Evolutionary conservation across 768 basidiomycete species (phyloP).

Genomic region (Hericium rajendrae): DNA sequence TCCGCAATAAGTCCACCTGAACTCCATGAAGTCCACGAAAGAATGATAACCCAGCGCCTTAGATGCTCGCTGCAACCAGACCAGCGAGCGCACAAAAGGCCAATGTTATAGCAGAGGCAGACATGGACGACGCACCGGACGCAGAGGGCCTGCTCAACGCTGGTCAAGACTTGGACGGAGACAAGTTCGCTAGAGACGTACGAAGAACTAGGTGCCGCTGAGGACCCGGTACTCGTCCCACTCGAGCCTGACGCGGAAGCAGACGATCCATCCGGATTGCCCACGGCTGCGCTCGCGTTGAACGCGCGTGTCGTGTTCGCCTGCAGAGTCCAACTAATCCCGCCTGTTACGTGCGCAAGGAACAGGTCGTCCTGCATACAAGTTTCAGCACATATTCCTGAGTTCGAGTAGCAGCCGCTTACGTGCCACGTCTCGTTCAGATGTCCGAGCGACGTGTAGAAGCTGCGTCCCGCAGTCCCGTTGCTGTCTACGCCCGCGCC

Average conservation of each 20-base stretch:
- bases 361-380: constrained; percentile 50
- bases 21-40: too few species aligned
- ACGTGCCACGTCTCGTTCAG: constrained; percentile 72
- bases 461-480: constrained; percentile 58
- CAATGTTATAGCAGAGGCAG: too few species aligned
- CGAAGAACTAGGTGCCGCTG: background rate
- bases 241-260: background rate
- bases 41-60: too few species aligned
- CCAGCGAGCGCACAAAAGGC: too few species aligned
- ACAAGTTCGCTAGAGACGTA: background rate
- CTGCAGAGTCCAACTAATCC: constrained; percentile 64
- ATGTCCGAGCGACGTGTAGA: constrained; percentile 79
- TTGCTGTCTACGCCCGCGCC: constrained; percentile 52
- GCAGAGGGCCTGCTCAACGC: too few species aligned
- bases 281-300: constrained; percentile 51
- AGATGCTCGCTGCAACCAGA: too few species aligned
- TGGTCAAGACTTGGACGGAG: too few species aligned
- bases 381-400: background rate
- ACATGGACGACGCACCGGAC: too few species aligned
- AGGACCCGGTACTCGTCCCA: background rate
- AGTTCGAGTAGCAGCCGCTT: constrained; percentile 13
- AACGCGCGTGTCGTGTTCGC: constrained; percentile 64
- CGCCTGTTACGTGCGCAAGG: constrained; percentile 63
- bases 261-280: constrained; percentile 24
- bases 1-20: too few species aligned